A percentile compares a stretch with the other conserved stretches of the same genome.
phyloP scores from a whole-genome alignment of 2,329 filamentous ascomycete species.

The Alternaria brassicae region DNA sequence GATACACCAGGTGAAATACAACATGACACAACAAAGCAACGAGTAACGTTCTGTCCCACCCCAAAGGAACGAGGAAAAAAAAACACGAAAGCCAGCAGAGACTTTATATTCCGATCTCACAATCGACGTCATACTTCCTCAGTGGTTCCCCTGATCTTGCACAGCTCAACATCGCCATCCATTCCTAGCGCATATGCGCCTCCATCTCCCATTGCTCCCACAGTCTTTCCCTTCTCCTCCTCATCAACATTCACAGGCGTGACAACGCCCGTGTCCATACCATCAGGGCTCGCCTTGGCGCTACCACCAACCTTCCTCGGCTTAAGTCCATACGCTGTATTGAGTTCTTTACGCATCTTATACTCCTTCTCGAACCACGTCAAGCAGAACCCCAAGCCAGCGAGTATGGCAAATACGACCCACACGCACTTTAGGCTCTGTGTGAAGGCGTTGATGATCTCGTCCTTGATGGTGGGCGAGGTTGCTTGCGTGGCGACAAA shows the following conservation, averaged over 20 bases:
- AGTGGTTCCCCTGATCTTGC: not conserved
- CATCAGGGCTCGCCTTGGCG: not conserved
- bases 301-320: constrained; percentile 9
- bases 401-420: constrained; percentile 46
- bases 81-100: not conserved
- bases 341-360: constrained; percentile 48
- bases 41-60: not conserved
- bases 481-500: constrained; percentile 30
- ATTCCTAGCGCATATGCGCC: not conserved
- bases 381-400: constrained; percentile 43
- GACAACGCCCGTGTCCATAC: not conserved
- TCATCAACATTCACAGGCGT: not conserved
- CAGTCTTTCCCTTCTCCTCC: not conserved
- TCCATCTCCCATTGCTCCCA: not conserved
- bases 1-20: not conserved
- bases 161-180: not conserved
- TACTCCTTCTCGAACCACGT: constrained; percentile 49
- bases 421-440: constrained; percentile 50
- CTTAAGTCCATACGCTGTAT: constrained; percentile 53
- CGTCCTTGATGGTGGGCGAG: constrained; percentile 2
- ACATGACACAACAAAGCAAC: not conserved
- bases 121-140: not conserved
- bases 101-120: not conserved
- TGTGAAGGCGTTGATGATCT: constrained; percentile 48
- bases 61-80: not conserved